phyloP scores from a whole-genome alignment of 305 asterid species.

The Solanum chacoense region DNA sequence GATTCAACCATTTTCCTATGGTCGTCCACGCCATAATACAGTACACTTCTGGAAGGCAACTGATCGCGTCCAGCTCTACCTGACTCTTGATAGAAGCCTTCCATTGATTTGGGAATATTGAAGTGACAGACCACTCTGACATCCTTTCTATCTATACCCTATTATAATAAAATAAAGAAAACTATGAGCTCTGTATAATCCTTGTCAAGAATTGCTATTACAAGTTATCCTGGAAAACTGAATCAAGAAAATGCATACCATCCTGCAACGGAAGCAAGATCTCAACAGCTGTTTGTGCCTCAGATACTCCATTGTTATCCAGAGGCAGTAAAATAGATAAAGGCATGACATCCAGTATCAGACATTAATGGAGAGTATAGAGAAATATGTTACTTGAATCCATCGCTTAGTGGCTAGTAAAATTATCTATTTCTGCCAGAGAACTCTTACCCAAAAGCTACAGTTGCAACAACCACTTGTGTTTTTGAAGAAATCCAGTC shows the following conservation, averaged over 20 bases:
- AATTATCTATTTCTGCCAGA: neutral
- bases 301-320: constrained; percentile 32
- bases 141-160: constrained; percentile 97
- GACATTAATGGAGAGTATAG: neutral
- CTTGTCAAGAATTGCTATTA: neutral
- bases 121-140: constrained; percentile 92
- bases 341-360: constrained; percentile 1
- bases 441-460: constrained; percentile 83
- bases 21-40: constrained; percentile 89
- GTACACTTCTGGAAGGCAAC: constrained; percentile 74
- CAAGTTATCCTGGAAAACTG: neutral
- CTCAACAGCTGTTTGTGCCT: constrained; percentile 24
- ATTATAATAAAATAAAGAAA: constrained; percentile 6
- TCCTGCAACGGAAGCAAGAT: constrained; percentile 56
- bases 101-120: constrained; percentile 94
- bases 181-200: constrained; percentile 5
- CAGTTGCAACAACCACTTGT: constrained; percentile 93
- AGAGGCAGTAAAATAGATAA: neutral
- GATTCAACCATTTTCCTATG: constrained; percentile 64
- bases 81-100: constrained; percentile 95
- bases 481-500: constrained; percentile 87
- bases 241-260: constrained; percentile 46
- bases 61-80: constrained; percentile 99
- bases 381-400: neutral
- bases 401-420: neutral